Evolutionary conservation across 164 flowering plant genomes (phyloP), one percentile per base, ranked within the genome.

Genomic region (Akebia trifoliata): DNA sequence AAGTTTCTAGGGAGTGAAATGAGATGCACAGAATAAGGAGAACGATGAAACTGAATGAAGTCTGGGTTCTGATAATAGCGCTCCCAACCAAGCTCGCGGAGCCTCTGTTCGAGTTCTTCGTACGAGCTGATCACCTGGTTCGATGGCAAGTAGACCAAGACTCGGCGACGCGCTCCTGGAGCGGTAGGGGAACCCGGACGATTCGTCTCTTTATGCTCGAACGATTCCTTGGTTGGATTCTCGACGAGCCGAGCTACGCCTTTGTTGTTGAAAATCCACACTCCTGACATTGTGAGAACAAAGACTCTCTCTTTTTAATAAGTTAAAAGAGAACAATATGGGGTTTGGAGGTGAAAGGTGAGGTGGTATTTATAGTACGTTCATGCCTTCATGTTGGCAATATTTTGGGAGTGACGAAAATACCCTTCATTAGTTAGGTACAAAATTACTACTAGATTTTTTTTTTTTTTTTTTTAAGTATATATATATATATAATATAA

Each of bases 221-320:
- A 76, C 4, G 81, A 72, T 31, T 76, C 81, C 39, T 74, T 57
- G 35, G 79, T 76, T 46, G 84, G 84, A 73, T 80, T 74, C 14
- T 66, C 2, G 24, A 74, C 44, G 5, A 80, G 57, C 10, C 84
- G 74, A 26, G 77, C 77, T 12, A 80, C 81, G 0, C 81, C 81
- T 12, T 75, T 77, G 62, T 72, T 75, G 67, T 76, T 71, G 45
- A 80, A 80, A 26, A 80, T 38, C 84, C 84, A 80, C 0, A 80
- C 84, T 3, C 84, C 81, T 1, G 84, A 80, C 84, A 80, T 80
- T 36, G 17, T 39, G n/a, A 12, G n/a, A n/a, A n/a, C n/a, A n/a
- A n/a, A n/a, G n/a, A n/a, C n/a, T n/a, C n/a, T n/a, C n/a, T n/a
- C n/a, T n/a, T n/a, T n/a, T n/a, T n/a, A n/a, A n/a, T n/a, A n/a